Evolutionary conservation across 345 rosid genomes (phyloP), one percentile per base, ranked within the genome.

Genomic region (Linum tenue): DNA sequence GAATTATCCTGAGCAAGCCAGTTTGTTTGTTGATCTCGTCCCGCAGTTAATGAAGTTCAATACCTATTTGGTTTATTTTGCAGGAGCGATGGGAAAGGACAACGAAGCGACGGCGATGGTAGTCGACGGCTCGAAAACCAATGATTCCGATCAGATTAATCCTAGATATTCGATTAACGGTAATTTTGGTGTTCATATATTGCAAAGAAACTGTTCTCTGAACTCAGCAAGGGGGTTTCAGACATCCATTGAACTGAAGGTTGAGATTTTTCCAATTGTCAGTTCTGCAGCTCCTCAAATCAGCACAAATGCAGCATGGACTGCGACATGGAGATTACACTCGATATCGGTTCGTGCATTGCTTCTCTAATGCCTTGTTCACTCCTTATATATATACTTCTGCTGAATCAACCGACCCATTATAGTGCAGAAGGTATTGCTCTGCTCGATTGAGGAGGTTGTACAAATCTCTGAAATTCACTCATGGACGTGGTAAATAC

Each of bases 241-340:
- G 4, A 16, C 5, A 2, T 14, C 2, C 0, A 41, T 11, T 38
- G 22, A 35, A 53, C 59, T 60, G 60, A 37, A 43, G 50, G 53
- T 10, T 6, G 38, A 63, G 53, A 2, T 67, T 59, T 60, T 57
- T 55, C 17, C 43, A 36, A 31, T 4, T 48, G 44, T 41, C 83
- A 94, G 99, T 91, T 66, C 72, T 94, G 82, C 95, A 88, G 83
- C 86, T 94, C 56, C 78, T 88, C 71, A 94, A 91, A 70, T 73
- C 96, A 62, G 85, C 97, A 62, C 96, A 94, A 78, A 86, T 92
- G 88, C 99, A 94, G 77, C 99, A 94, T 68, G 99, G 97, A 62
- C 70, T 94, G 83, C 92, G 97, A 62, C 99, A 87, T 43, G 95
- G 96, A 57, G 97, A 94, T 69, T 94, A 94, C 66, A 73, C 91